Evolutionary conservation across 1,284 basidiomycete genomes (phyloP).

Genomic region (Phellinidium pouzarii): DNA sequence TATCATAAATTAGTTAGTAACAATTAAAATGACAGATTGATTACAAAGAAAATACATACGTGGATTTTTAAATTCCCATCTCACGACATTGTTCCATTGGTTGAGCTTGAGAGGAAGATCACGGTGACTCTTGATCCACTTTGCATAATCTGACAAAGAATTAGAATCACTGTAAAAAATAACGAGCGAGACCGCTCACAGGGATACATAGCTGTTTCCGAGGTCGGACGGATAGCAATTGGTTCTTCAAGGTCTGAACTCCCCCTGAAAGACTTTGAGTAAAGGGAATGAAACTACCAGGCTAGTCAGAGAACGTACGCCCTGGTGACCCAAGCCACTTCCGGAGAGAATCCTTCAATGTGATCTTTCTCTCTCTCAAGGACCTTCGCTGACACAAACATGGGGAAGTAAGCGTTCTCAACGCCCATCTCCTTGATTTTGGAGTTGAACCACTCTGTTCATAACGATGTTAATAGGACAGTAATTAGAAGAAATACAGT

Average conservation of each 20-base stretch:
- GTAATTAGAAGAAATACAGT: neutral
- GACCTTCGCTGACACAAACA: constrained; percentile 93
- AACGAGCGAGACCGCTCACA: constrained; percentile 42
- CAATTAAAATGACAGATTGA: neutral
- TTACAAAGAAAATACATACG: constrained; percentile 38
- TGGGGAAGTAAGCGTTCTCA: constrained; percentile 98
- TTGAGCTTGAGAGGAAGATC: constrained; percentile 97
- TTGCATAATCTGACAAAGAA: constrained; percentile 66
- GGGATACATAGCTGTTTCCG: constrained; percentile 98
- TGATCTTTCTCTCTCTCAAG: constrained; percentile 98
- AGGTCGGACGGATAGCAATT: constrained; percentile 96
- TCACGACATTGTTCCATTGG: constrained; percentile 98
- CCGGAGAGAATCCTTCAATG: constrained; percentile 99
- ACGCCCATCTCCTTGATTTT: constrained; percentile 94
- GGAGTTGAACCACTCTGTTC: constrained; percentile 83
- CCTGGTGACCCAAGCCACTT: constrained; percentile 98
- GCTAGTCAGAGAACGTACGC: constrained; percentile 57
- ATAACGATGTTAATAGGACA: neutral
- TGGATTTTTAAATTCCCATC: constrained; percentile 99
- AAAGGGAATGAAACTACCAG: neutral
- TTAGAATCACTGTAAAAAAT: constrained; percentile 1
- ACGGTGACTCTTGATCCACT: constrained; percentile 98
- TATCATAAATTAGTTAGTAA: constrained; percentile 14
- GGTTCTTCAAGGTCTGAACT: constrained; percentile 93
- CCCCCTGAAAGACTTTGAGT: constrained; percentile 47